Evolutionary conservation across 208 protist genomes (phyloP), one percentile per base, ranked within the genome.

Genomic region (Crithidia sp.): DNA sequence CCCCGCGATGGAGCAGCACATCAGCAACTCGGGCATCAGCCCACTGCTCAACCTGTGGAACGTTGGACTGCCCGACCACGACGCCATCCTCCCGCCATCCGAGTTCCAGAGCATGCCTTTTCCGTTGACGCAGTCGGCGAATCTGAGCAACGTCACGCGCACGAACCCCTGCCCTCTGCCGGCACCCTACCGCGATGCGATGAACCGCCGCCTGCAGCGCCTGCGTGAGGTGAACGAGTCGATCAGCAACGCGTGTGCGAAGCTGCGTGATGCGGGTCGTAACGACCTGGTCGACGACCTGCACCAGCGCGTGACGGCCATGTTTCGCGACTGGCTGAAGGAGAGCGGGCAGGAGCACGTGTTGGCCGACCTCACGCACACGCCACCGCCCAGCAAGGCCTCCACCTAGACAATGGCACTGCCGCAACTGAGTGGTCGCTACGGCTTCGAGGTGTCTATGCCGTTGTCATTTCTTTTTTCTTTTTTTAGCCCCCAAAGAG

Each of bases 31-130:
- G 0, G 93, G 93, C 49, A 86, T 97, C 19, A 97, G 85, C 59
- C 93, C 93, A 9, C 82, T 87, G 56, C 83, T 97, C 13, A 97
- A 96, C 67, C 66, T 97, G 3, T 97, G 90, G 90, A 95, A 96
- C 62, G 86, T 88, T 10, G 93, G 91, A 1, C 67, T 96, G 19
- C 90, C 91, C 2, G 86, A 86, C 9, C 71, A 79, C 70, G 57
- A 75, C 14, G 89, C 73, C 53, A 76, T 95, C 44, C 83, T 97
- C 14, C 88, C 91, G 0, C 93, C 93, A 3, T 91, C 89, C 4
- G 84, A 95, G 55, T 97, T 95, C 61, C 82, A 88, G 36, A 88
- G 91, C 9, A 70, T 95, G 52, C 86, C 81, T 49, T 95, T 96
- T 50, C 93, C 90, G 0, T 66, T 92, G 40, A 74, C 87, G 5